These are phyloP conservation scores for Fraxinus floribunda DNA, from an alignment of 305 asterid species.

Conservation along the genomic window DNA sequence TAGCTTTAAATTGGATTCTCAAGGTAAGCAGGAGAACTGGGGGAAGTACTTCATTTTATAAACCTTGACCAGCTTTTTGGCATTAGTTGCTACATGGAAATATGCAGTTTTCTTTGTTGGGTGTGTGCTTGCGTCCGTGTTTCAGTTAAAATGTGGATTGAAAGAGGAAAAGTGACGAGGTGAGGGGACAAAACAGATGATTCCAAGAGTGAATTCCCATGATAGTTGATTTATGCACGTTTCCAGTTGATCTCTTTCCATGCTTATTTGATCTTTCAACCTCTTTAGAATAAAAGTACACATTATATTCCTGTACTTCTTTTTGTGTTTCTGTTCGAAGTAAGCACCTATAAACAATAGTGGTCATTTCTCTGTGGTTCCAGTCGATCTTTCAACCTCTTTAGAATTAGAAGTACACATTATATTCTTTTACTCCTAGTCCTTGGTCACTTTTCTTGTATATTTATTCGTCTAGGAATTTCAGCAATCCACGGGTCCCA, in stretches of 20 bases:
- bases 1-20: slow-evolving; percentile 93
- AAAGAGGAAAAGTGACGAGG: background rate
- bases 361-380: background rate
- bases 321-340: background rate
- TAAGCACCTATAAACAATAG: background rate
- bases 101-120: background rate
- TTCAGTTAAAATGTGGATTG: background rate
- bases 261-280: background rate
- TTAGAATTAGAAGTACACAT: background rate
- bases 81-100: slow-evolving; percentile 7
- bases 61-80: slow-evolving; percentile 1
- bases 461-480: background rate
- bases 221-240: background rate
- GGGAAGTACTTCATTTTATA: background rate
- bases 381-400: background rate
- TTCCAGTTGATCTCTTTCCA: background rate
- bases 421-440: background rate
- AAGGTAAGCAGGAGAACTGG: slow-evolving; percentile 49
- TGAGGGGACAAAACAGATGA: background rate
- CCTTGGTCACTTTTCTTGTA: background rate
- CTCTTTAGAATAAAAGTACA: background rate
- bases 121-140: background rate
- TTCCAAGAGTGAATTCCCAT: background rate
- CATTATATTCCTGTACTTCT: background rate
- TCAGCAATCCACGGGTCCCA: background rate